A percentile compares a stretch with the other conserved stretches of the same genome.
phyloP scores from a whole-genome alignment of 176 grass and related monocot genomes.

The Pharus latifolius region DNA sequence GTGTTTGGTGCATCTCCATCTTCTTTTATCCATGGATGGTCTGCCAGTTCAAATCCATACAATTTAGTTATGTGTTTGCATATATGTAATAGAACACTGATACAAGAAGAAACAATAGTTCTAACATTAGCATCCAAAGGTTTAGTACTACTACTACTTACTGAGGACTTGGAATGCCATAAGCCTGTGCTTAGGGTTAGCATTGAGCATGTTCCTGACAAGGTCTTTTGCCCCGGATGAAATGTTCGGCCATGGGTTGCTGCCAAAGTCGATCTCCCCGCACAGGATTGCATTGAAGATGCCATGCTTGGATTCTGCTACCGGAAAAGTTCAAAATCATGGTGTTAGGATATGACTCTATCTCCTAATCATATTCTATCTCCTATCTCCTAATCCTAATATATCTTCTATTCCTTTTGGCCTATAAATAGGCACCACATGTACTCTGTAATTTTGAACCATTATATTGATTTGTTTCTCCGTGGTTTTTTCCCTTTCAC shows the following conservation, averaged over 20 bases:
- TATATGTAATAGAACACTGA: neutral
- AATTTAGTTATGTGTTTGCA: neutral
- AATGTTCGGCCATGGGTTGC: slow-evolving; percentile 43
- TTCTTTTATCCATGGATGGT: slow-evolving; percentile 78
- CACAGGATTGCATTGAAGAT: slow-evolving; percentile 48
- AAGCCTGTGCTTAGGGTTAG: slow-evolving; percentile 41
- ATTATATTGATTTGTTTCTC: too few species aligned
- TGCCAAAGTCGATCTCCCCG: slow-evolving; percentile 29
- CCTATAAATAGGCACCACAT: too few species aligned
- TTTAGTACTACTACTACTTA: slow-evolving; percentile 23
- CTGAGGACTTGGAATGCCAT: slow-evolving; percentile 53
- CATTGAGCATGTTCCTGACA: slow-evolving; percentile 41
- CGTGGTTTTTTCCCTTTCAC: too few species aligned
- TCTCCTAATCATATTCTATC: too few species aligned
- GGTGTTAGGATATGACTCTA: neutral
- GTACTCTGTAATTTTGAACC: too few species aligned
- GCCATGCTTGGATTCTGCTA: slow-evolving; percentile 34
- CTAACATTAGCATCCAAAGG: too few species aligned
- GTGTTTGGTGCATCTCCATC: slow-evolving; percentile 63
- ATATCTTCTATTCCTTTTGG: too few species aligned
- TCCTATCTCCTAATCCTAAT: too few species aligned
- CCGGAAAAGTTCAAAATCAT: too few species aligned
- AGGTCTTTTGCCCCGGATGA: slow-evolving; percentile 38
- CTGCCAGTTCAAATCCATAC: slow-evolving; percentile 14
- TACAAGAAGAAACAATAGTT: too few species aligned